Percentiles rank a stretch among this genome's conserved stretches.
phyloP scores from a whole-genome alignment of 2,329 filamentous ascomycete genomes.

The Fusarium lyarnte region DNA sequence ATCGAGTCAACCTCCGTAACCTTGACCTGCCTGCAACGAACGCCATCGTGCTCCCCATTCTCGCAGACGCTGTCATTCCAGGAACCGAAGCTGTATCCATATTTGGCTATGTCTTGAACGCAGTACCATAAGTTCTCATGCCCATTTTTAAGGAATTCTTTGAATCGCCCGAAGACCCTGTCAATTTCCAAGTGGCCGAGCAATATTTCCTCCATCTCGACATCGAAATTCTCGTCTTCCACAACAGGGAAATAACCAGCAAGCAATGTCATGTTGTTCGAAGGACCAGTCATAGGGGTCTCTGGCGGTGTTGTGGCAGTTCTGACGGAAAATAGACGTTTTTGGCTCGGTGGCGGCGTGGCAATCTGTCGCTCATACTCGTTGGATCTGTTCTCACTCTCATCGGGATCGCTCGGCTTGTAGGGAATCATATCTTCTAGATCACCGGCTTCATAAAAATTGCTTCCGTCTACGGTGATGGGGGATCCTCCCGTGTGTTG shows the following conservation, averaged over 20 bases:
- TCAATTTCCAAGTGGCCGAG: not conserved
- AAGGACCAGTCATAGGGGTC: not conserved
- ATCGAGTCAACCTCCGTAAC: not conserved
- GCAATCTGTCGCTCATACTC: not conserved
- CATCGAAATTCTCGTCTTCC: not conserved
- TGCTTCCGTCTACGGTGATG: not conserved
- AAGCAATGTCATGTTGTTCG: rapidly evolving
- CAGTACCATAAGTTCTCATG: not conserved
- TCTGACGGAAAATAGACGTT: too few species aligned
- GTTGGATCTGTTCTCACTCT: not conserved
- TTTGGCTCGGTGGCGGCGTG: not conserved
- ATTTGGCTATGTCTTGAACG: not conserved
- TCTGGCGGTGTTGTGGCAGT: not conserved
- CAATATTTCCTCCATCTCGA: not conserved
- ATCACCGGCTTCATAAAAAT: not conserved
- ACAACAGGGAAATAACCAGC: not conserved
- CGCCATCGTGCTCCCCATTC: not conserved
- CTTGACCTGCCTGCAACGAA: not conserved
- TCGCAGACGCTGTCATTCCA: not conserved
- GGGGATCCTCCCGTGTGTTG: rapidly evolving
- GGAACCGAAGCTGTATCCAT: not conserved
- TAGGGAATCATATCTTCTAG: too few species aligned
- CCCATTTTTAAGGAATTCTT: not conserved
- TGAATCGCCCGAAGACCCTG: not conserved
- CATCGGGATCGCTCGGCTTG: not conserved